Evolutionary conservation across 2,329 filamentous ascomycete species (phyloP), one percentile per base, ranked within the genome.

Genomic region (Xylariaceae sp.): DNA sequence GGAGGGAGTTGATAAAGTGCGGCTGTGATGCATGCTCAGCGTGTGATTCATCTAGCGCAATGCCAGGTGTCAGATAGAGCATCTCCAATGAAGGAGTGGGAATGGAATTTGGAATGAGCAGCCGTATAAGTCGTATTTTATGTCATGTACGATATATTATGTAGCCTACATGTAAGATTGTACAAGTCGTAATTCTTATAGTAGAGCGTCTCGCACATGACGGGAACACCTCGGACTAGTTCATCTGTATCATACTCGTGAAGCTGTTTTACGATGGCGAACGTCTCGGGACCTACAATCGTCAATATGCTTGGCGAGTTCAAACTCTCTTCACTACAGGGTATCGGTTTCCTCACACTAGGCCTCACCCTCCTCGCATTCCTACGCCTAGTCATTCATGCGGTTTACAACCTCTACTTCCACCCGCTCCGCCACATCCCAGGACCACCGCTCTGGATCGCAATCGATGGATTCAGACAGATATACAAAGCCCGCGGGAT

Each of bases 331-430:
- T 54, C 57, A 45, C 54, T 48, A 51, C 51, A 54, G 27, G 57
- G 57, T 32, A 41, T 50, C 29, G 41, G 51, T 50, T 51, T 49
- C 32, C 29, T 57, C 11, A 46, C 41, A 27, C 41, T 57, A 32
- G 49, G 35, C 27, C 27, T 52, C 48, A 11, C 35, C 29, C 11
- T 45, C n/a, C 27, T 64, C 27, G n/a, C 46, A 9, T 30, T 63
- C 31, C 30, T 55, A 7, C 60, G 60, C 7, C 50, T 56, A 11
- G 50, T 48, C 19, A 4, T 44, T 40, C 12, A 41, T 26, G 56
- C 56, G 30, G 19, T 66, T 6, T 66, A 66, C 41, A 67, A 67
- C 45, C 58, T 69, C 8, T 69, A 68, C 49, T 62, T 69, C 32
- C 66, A 69, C 53, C 66, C 64, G 1, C 64, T 68, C 5, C 49